A percentile compares a stretch with the other conserved stretches of the same genome.
phyloP scores from a whole-genome alignment of 108 stramenopile genomes.

The Schizochytrium sp. region DNA sequence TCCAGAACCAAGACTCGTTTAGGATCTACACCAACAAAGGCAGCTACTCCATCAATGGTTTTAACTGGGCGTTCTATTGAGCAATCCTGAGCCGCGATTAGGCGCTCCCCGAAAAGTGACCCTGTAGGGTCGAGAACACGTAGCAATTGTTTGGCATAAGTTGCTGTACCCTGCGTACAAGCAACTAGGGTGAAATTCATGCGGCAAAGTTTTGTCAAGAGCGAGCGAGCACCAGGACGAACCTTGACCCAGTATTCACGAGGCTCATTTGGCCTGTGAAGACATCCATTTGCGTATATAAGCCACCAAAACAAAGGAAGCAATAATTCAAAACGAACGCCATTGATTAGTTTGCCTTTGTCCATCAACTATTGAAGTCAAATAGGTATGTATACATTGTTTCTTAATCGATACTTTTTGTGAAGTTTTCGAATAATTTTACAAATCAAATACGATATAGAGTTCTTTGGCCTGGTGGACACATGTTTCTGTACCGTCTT shows the following conservation, averaged over 20 bases:
- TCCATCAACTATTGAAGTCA: no score
- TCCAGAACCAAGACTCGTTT: not conserved
- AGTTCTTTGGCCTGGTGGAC: no score
- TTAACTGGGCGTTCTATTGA: not conserved
- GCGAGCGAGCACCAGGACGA: conserved; percentile 6
- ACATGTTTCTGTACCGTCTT: no score
- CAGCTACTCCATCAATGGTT: not conserved
- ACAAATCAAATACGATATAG: no score
- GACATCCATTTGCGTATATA: no score
- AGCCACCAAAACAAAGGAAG: no score
- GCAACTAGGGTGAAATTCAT: not conserved
- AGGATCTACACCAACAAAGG: not conserved
- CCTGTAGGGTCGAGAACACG: not conserved
- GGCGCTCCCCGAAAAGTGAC: not conserved
- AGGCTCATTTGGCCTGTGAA: conserved; percentile 1
- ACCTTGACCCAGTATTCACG: conserved; percentile 41
- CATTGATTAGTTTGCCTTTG: no score
- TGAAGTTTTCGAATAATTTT: no score
- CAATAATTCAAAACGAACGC: no score
- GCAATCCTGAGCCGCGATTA: not conserved
- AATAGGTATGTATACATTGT: no score
- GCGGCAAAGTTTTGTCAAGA: conserved; percentile 7
- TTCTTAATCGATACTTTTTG: no score
- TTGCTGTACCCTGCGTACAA: not conserved
- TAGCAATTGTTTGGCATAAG: conserved; percentile 7